A percentile compares a stretch with the other conserved stretches of the same genome.
Conservation (phyloP, 148 eudicot species). For the Rhododendron ovatum region DNA sequence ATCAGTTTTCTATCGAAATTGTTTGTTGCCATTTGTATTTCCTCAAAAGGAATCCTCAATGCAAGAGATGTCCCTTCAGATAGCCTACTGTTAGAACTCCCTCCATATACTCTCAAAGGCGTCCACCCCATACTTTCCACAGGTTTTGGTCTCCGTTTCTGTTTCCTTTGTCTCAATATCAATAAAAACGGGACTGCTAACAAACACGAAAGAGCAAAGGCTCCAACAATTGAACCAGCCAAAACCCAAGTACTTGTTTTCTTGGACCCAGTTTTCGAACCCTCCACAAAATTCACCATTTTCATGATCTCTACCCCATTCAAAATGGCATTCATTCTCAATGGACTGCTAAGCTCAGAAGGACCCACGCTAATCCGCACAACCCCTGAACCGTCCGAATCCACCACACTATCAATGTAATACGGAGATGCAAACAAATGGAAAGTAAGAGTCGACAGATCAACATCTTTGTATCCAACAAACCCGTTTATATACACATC, state of each 20-base stretch:
- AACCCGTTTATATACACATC: slow-evolving; percentile 66
- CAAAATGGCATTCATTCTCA: slow-evolving; percentile 66
- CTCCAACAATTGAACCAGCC: slow-evolving; percentile 51
- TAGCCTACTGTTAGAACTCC: slow-evolving; percentile 53
- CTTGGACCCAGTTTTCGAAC: slow-evolving; percentile 11
- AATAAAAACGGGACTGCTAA: slow-evolving; percentile 28
- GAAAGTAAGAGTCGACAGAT: slow-evolving; percentile 57
- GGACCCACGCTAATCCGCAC: slow-evolving; percentile 77
- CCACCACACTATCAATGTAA: slow-evolving; percentile 56
- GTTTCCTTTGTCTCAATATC: slow-evolving; percentile 36
- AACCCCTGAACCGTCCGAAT: slow-evolving; percentile 41
- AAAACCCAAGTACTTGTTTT: slow-evolving; percentile 38
- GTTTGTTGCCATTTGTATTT: slow-evolving; percentile 68
- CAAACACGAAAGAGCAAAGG: slow-evolving; percentile 33
- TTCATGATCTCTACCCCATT: slow-evolving; percentile 97
- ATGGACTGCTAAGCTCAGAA: slow-evolving; percentile 57
- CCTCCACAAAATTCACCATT: slow-evolving; percentile 40
- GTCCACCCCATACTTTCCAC: slow-evolving; percentile 81
- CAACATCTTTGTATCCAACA: slow-evolving; percentile 67
- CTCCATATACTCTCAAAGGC: slow-evolving; percentile 38
- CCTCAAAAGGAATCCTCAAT: slow-evolving; percentile 68
- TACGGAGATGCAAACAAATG: slow-evolving; percentile 52
- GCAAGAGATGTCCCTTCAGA: slow-evolving; percentile 52
- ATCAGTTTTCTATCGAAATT: slow-evolving; percentile 67
- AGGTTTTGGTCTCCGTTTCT: slow-evolving; percentile 36